These are phyloP conservation scores for Lodderomyces oxycetoniae DNA, from an alignment of 1,139 yeast genomes.

Conservation along the genomic window DNA sequence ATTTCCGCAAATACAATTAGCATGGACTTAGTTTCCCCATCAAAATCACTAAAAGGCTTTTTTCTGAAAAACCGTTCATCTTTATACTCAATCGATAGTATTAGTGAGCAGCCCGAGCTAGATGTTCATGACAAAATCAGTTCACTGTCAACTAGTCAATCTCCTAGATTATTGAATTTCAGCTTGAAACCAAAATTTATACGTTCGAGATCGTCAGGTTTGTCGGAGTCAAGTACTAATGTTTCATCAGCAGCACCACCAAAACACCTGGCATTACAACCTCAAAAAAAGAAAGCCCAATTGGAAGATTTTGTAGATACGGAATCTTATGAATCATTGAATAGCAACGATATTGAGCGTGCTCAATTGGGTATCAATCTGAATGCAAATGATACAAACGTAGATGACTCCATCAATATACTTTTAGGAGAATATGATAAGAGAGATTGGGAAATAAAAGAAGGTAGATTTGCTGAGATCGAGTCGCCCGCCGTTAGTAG, in stretches of 20 bases:
- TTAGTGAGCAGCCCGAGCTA: slow-evolving; percentile 24
- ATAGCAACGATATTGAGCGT: not conserved
- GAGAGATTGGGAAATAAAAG: slow-evolving; percentile 6
- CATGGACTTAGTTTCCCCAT: slow-evolving; percentile 22
- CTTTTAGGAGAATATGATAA: slow-evolving; percentile 4
- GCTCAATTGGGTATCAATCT: too few species aligned
- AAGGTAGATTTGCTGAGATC: slow-evolving; percentile 6
- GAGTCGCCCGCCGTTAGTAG: slow-evolving; percentile 1
- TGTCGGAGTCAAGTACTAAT: slow-evolving; percentile 2
- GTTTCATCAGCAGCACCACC: slow-evolving; percentile 3
- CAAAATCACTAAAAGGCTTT: slow-evolving; percentile 23
- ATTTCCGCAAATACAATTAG: slow-evolving; percentile 3
- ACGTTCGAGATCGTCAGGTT: slow-evolving; percentile 20
- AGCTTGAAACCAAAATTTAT: slow-evolving; percentile 22
- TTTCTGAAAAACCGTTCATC: slow-evolving; percentile 25
- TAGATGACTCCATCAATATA: slow-evolving; percentile 1
- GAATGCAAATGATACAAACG: slow-evolving; percentile 19
- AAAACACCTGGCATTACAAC: slow-evolving; percentile 1
- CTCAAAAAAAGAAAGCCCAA: not conserved
- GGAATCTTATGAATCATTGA: slow-evolving; percentile 17
- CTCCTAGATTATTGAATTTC: slow-evolving; percentile 12
- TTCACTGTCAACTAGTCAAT: slow-evolving; percentile 11
- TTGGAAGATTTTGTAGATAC: slow-evolving; percentile 43
- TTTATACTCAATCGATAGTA: slow-evolving; percentile 25
- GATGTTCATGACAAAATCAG: slow-evolving; percentile 8